These are phyloP conservation scores for Actinomortierella ambigua DNA, from an alignment of 371 early-diverging fungal species.

Conservation along the genomic window DNA sequence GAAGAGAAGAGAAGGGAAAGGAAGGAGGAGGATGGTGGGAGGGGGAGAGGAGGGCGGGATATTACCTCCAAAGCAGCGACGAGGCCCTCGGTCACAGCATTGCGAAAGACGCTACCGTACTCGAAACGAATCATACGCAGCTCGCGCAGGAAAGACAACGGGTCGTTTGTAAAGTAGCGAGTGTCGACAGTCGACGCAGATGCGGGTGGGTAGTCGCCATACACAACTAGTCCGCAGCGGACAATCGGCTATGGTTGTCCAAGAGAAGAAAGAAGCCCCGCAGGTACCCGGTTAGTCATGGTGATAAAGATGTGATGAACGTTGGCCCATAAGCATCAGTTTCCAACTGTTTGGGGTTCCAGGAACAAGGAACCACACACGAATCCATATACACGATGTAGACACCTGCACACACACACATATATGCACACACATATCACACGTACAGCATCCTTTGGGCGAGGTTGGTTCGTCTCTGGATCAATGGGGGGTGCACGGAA, in stretches of 20 bases:
- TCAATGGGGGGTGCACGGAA: constrained; percentile 60
- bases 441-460: constrained; percentile 61
- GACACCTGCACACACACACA: too few species aligned
- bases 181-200: constrained; percentile 60
- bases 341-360: too few species aligned
- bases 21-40: too few species aligned
- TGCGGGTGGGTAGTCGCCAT: constrained; percentile 69
- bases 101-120: constrained; percentile 65
- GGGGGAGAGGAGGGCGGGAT: too few species aligned
- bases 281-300: too few species aligned
- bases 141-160: constrained; percentile 55
- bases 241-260: constrained; percentile 51
- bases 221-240: constrained; percentile 67
- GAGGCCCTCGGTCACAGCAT: constrained; percentile 67
- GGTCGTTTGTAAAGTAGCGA: constrained; percentile 61
- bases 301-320: not conserved
- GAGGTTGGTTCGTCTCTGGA: constrained; percentile 57
- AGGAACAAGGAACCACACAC: too few species aligned
- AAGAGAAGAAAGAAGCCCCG: too few species aligned
- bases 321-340: too few species aligned
- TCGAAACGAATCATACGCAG: constrained; percentile 55
- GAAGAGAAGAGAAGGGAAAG: too few species aligned
- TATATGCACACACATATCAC: too few species aligned
- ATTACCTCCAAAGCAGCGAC: constrained; percentile 68
- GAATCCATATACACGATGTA: too few species aligned